These are phyloP conservation scores for Myriosclerotinia scirpicola DNA, from an alignment of 2,329 filamentous ascomycete genomes.

Conservation along the genomic window DNA sequence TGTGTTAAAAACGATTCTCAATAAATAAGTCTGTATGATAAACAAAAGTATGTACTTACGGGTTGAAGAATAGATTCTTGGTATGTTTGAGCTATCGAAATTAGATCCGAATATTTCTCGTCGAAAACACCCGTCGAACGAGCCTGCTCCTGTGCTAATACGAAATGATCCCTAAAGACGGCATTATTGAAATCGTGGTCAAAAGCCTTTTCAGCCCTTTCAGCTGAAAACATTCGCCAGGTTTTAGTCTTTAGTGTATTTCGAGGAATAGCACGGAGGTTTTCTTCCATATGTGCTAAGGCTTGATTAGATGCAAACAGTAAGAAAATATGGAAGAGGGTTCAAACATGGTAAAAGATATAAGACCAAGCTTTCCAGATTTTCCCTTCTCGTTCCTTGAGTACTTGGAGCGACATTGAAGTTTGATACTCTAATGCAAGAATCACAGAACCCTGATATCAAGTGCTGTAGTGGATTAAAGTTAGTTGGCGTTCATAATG, in stretches of 20 bases:
- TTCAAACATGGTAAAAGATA: slow-evolving; percentile 27
- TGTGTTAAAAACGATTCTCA: not conserved
- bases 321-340: not conserved
- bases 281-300: slow-evolving; percentile 28
- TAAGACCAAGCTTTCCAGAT: slow-evolving; percentile 28
- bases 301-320: not conserved
- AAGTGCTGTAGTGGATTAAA: slow-evolving; percentile 12
- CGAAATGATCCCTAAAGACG: slow-evolving; percentile 22
- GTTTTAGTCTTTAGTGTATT: slow-evolving; percentile 21
- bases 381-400: slow-evolving; percentile 25
- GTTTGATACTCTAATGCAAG: slow-evolving; percentile 26
- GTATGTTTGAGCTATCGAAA: slow-evolving; percentile 19
- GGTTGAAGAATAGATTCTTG: slow-evolving; percentile 20
- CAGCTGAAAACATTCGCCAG: slow-evolving; percentile 25
- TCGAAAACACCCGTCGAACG: slow-evolving; percentile 17
- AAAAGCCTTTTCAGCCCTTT: slow-evolving; percentile 2
- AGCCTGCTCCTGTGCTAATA: slow-evolving; percentile 20
- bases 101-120: slow-evolving; percentile 16
- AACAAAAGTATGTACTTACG: slow-evolving; percentile 15
- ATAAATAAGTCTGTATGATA: not conserved
- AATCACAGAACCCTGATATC: slow-evolving; percentile 26
- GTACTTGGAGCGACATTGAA: slow-evolving; percentile 27
- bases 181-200: slow-evolving; percentile 21
- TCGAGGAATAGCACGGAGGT: slow-evolving; percentile 19
- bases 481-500: not conserved